A percentile compares a stretch with the other conserved stretches of the same genome.
Evolutionary conservation across 805 yeast species (phyloP).

Genomic region (Candida corydali): DNA sequence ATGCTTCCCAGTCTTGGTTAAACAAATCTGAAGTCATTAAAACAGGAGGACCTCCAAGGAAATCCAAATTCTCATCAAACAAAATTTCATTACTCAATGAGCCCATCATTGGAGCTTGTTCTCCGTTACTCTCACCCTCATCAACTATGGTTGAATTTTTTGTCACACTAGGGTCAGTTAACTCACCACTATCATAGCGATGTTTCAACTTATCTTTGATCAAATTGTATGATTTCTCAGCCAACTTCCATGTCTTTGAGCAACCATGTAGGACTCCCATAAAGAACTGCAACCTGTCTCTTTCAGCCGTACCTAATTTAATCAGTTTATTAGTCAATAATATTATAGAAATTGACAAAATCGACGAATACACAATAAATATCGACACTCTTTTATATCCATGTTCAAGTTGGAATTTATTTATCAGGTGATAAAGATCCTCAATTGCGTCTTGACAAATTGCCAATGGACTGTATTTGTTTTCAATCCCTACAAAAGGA

Average conservation of each 20-base stretch:
- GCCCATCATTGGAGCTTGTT: conserved; percentile 12
- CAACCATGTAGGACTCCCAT: conserved; percentile 37
- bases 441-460: conserved; percentile 39
- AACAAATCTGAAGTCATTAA: conserved; percentile 48
- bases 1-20: conserved; percentile 46
- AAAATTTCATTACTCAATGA: conserved; percentile 11
- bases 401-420: conserved; percentile 33
- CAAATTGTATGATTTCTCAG: conserved; percentile 41
- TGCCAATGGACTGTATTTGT: conserved; percentile 21
- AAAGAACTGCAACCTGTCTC: conserved; percentile 31
- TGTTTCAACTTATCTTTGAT: conserved; percentile 32
- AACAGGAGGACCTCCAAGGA: conserved; percentile 51
- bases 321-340: conserved; percentile 29
- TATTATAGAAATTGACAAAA: conserved; percentile 41
- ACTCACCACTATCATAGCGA: conserved; percentile 9
- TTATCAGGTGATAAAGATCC: conserved; percentile 37
- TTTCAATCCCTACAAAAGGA: conserved; percentile 48
- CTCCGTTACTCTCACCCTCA: not conserved
- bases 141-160: conserved; percentile 2
- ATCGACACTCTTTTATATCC: conserved; percentile 42
- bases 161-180: conserved; percentile 1
- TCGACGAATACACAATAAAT: conserved; percentile 45
- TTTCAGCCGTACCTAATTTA: conserved; percentile 21
- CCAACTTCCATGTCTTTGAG: conserved; percentile 45
- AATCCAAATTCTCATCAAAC: conserved; percentile 24